Evolutionary conservation across 441 rosid genomes (phyloP), one percentile per base, ranked within the genome.

Genomic region (Euphorbia schlechtendalii): DNA sequence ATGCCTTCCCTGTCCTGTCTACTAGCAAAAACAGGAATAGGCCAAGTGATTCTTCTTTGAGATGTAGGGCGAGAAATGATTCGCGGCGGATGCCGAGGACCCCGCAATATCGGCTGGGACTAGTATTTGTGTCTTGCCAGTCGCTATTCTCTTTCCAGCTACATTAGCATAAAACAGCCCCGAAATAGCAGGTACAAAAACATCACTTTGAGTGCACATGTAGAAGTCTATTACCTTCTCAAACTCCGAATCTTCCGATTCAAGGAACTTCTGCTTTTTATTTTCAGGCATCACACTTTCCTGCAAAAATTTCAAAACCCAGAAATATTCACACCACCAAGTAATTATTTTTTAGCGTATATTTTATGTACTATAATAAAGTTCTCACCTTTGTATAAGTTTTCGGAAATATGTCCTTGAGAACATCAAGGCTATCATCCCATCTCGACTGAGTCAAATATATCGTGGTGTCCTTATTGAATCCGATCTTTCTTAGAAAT

Each of bases 41-140:
- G 96, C 99, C 81, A 94, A 66, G 77, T 94, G 99, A 77, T 94
- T 94, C 83, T 86, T 86, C 80, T 91, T 94, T 27, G 88, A 73
- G 57, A 94, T 78, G 64, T 90, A 94, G 1, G 97, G 93, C 34
- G 99, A 89, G 80, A 87, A 79, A 77, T 76, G 84, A 61, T 78
- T 76, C 34, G 90, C 70, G 46, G 82, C 69, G 0, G 77, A 49
- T 1, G 89, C 89, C 11, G 90, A 78, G 13, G 87, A 56, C 46
- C 81, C 84, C 5, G 90, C 63, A 70, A 90, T 84, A 46, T 80
- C 83, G 3, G 93, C 89, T 2, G 99, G 99, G 67, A 94, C 88
- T 25, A 94, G 79, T 79, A 94, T 85, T 64, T 94, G 96, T 41
- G 86, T 76, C 82, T 80, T 93, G 13, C 96, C 93, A 9, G 82